phyloP scores from a whole-genome alignment of 495 filamentous ascomycete species.

The Coniosporium apollinis region DNA sequence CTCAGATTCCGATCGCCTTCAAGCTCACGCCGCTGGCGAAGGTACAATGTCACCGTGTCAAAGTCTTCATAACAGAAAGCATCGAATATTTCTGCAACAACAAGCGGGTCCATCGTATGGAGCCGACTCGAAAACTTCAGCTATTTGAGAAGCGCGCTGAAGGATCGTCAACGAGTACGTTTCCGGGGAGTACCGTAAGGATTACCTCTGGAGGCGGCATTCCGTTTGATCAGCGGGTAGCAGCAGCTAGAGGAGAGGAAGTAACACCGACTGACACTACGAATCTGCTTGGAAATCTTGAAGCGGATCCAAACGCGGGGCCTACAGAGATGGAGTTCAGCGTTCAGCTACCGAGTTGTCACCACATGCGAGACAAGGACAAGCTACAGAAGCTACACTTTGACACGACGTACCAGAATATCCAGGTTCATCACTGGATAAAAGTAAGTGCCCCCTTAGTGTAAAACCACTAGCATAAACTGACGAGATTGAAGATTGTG shows the following conservation, averaged over 20 bases:
- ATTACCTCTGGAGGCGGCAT: conserved; percentile 70
- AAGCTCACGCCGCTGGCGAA: conserved; percentile 93
- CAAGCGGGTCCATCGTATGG: conserved; percentile 74
- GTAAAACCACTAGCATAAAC: conserved; percentile 6
- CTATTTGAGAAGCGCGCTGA: conserved; percentile 87
- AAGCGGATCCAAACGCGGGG: conserved; percentile 49
- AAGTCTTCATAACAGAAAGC: conserved; percentile 87
- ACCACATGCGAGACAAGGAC: conserved; percentile 65
- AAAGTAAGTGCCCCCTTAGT: conserved; percentile 45
- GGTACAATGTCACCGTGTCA: conserved; percentile 91
- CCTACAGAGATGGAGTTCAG: conserved; percentile 96
- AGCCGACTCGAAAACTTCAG: conserved; percentile 67
- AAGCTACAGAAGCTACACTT: conserved; percentile 62
- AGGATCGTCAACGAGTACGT: conserved; percentile 57
- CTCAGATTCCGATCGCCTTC: conserved; percentile 91
- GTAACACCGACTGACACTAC: conserved; percentile 33
- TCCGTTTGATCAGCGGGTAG: conserved; percentile 41
- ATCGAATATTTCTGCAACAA: conserved; percentile 85
- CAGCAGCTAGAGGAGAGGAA: conserved; percentile 41
- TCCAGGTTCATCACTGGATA: conserved; percentile 97
- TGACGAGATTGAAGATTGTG: conserved; percentile 54
- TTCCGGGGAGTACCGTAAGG: conserved; percentile 60
- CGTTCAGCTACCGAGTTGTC: conserved; percentile 85
- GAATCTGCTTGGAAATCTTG: conserved; percentile 71
- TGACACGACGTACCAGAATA: conserved; percentile 90